Evolutionary conservation across 805 yeast species (phyloP), one percentile per base, ranked within the genome.

Genomic region (Teunomyces panamensis): DNA sequence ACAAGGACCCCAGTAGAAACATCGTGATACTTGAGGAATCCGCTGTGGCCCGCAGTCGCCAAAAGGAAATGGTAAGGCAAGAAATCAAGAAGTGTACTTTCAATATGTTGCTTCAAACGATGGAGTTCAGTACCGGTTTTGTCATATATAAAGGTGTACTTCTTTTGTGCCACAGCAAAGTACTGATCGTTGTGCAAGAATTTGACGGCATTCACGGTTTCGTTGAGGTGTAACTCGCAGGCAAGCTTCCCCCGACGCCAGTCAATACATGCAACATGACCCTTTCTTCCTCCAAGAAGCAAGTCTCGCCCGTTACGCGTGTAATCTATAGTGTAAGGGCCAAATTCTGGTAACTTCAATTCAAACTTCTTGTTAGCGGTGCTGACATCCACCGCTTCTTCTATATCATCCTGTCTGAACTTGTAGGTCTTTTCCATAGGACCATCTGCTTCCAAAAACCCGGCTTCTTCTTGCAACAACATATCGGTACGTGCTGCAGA

Each of bases 101-200:
- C 98, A 27, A 89, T 75, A 64, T 94, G 99, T 62, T 88, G 94
- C 59, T 87, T 87, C 67, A 94, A 75, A 59, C 95, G 81, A 68
- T 94, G 99, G 50, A 94, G 70, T 74, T 94, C 99, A 46, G 85
- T 77, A 27, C 99, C 99, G 52, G 84, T 81, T 55, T 85, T 84
- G 67, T 94, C 97, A 65, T 94, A 94, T 32, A 94, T 87, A 64
- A 85, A 94, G 0, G 94, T 87, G 67, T 92, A 89, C 65, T 89
- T 91, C 69, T 90, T 91, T 69, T 94, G 99, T 1, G 99, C 98
- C 13, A 85, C 96, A 0, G 99, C 99, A 71, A 89, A 90, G 67
- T 75, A 90, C 67, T 90, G 97, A 62, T 91, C 95, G 61, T 86
- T 90, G 60, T 92, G 97, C 52, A 94, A 73, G 68, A 87, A 90